Evolutionary conservation across 257 asterid genomes (phyloP).

Genomic region (Ehretia macrophylla): DNA sequence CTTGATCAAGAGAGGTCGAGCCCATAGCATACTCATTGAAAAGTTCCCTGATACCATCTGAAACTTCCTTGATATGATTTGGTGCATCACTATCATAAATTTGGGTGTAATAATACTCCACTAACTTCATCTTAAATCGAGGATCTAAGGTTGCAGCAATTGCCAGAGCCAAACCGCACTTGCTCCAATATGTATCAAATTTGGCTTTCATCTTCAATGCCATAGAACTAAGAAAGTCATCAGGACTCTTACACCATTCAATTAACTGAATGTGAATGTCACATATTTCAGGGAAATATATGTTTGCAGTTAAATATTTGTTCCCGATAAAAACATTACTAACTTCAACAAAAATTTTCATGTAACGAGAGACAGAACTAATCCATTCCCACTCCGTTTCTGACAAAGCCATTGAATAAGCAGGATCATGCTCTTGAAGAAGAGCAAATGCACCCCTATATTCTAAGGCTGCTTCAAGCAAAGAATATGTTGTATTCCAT

Average conservation of each 20-base stretch:
- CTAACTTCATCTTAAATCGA: slow-evolving; percentile 87
- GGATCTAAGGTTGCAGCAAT: slow-evolving; percentile 87
- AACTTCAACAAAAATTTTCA: slow-evolving; percentile 67
- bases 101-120: slow-evolving; percentile 73
- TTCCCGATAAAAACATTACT: slow-evolving; percentile 47
- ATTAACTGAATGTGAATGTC: slow-evolving; percentile 75
- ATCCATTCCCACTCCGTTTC: slow-evolving; percentile 83
- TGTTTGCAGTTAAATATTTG: slow-evolving; percentile 65
- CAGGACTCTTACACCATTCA: slow-evolving; percentile 83
- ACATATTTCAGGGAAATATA: slow-evolving; percentile 74
- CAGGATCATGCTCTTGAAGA: slow-evolving; percentile 59
- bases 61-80: slow-evolving; percentile 55
- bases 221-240: slow-evolving; percentile 58
- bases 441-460: slow-evolving; percentile 58
- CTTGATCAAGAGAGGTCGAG: slow-evolving; percentile 45
- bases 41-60: slow-evolving; percentile 61
- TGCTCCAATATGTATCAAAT: slow-evolving; percentile 80
- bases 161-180: slow-evolving; percentile 69
- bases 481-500: slow-evolving; percentile 74
- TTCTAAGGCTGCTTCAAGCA: slow-evolving; percentile 78
- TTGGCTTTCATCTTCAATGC: slow-evolving; percentile 76
- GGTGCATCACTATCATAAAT: slow-evolving; percentile 62
- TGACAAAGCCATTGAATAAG: slow-evolving; percentile 54
- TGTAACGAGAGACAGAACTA: slow-evolving; percentile 41
- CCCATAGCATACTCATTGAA: slow-evolving; percentile 67